Evolutionary conservation across 345 rosid species (phyloP), one percentile per base, ranked within the genome.

Genomic region (Linum tenue): DNA sequence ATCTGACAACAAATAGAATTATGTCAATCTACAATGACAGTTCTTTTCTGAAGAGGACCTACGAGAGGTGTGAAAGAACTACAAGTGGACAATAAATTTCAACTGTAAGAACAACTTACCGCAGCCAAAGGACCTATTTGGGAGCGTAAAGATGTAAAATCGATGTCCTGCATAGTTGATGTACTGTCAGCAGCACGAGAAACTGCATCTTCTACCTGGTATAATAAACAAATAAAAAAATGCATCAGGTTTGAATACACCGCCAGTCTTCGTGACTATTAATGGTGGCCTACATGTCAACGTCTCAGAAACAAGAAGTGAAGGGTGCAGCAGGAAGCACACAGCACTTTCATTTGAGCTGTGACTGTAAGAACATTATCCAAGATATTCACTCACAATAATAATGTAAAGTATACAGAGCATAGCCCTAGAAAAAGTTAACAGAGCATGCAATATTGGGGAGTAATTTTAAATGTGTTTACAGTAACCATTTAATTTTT

Each of bases 111-210:
- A 59, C 73, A 55, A 80, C 94, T 80, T 78, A 92, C 98, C 42
- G 94, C 75, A 77, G 97, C 90, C 79, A 92, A 76, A 73, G 96
- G 81, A 76, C 96, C 96, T 73, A 92, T 66, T 39, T 90, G 88
- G 17, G 91, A 78, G 60, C 85, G 89, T 70, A 92, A 69, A 10
- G 86, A 84, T 55, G 77, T 67, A 70, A 92, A 82, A 77, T 92
- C 94, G 70, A 90, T 72, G 75, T 88, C 92, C 66, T 85, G 96
- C 71, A 83, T 75, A 4, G 84, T 73, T 73, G 88, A 81, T 62
- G 82, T 75, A 60, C 86, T 92, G 68, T 84, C 89, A 76, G 91
- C 88, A 58, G 94, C 88, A 72, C 85, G 87, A 64, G 97, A 81
- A 63, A 92, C 85, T 43, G 83, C 89, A 79, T 86, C 92, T 78